These are phyloP conservation scores for Phytophthora pini DNA, from an alignment of 352 stramenopile genomes.

Conservation along the genomic window DNA sequence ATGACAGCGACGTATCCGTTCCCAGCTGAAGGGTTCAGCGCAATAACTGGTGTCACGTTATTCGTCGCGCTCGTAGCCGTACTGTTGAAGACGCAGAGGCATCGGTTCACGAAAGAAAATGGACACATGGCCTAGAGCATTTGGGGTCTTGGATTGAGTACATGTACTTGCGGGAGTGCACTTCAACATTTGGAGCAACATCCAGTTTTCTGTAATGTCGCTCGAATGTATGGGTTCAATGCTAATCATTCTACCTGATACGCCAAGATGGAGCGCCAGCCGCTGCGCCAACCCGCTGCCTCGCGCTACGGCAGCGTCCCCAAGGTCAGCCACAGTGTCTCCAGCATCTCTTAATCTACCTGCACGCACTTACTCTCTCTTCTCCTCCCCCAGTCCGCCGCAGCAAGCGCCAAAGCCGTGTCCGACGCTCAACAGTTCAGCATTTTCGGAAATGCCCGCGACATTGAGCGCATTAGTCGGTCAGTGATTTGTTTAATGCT, in stretches of 20 bases:
- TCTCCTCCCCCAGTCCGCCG: constrained; percentile 7
- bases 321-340: constrained; percentile 10
- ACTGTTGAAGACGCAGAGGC: constrained; percentile 23
- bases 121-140: constrained; percentile 23
- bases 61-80: constrained; percentile 28
- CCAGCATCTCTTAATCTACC: neutral
- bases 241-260: constrained; percentile 14
- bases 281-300: constrained; percentile 30
- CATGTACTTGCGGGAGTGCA: neutral
- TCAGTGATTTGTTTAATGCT: constrained; percentile 13
- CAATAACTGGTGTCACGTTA: constrained; percentile 27
- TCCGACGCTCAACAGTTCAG: constrained; percentile 21
- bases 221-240: constrained; percentile 3
- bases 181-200: constrained; percentile 5
- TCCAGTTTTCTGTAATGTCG: neutral
- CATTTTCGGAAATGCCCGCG: constrained; percentile 32
- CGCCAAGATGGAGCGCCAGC: constrained; percentile 44
- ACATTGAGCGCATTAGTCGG: constrained; percentile 48
- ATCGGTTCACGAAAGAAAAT: constrained; percentile 18
- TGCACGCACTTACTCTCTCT: neutral
- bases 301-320: constrained; percentile 42
- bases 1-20: constrained; percentile 29
- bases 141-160: neutral
- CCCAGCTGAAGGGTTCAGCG: constrained; percentile 38
- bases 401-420: constrained; percentile 21